These are phyloP conservation scores for Panaeolus papilionaceus DNA, from an alignment of 768 basidiomycete species.

Conservation along the genomic window DNA sequence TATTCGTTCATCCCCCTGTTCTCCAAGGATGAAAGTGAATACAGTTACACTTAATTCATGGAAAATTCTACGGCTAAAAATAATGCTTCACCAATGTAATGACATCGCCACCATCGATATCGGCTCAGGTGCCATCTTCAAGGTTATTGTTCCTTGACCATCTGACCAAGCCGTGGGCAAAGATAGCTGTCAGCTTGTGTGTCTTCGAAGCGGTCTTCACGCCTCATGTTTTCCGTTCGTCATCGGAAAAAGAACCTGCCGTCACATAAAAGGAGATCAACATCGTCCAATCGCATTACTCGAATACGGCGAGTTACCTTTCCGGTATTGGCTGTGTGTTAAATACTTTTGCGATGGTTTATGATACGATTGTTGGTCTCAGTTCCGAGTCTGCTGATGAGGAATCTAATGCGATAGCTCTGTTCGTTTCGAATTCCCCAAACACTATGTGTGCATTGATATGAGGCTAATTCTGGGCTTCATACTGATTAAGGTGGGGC, in stretches of 20 bases:
- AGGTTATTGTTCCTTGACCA: background rate
- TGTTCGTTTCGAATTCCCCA: background rate
- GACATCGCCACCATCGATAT: background rate
- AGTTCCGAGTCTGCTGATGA: constrained; percentile 1
- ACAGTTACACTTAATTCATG: background rate
- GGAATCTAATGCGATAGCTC: background rate
- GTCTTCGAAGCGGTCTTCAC: background rate
- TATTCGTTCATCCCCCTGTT: no score
- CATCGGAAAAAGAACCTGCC: constrained; percentile 5
- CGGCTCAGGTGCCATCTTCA: background rate
- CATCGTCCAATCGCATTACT: background rate
- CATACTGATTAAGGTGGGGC: background rate
- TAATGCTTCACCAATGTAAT: background rate
- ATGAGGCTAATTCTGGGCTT: background rate
- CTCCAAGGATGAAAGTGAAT: background rate
- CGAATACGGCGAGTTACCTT: background rate
- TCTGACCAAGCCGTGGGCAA: background rate
- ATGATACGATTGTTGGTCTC: background rate
- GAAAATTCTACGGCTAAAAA: background rate
- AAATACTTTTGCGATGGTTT: background rate
- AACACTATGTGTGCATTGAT: background rate
- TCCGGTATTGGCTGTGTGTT: background rate
- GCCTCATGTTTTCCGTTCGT: constrained; percentile 2
- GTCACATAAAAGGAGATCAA: background rate
- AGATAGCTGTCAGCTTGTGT: background rate